Base-by-base conservation (phyloP, 176 grass and related monocot genomes). In the Avena eriantha region DNA sequence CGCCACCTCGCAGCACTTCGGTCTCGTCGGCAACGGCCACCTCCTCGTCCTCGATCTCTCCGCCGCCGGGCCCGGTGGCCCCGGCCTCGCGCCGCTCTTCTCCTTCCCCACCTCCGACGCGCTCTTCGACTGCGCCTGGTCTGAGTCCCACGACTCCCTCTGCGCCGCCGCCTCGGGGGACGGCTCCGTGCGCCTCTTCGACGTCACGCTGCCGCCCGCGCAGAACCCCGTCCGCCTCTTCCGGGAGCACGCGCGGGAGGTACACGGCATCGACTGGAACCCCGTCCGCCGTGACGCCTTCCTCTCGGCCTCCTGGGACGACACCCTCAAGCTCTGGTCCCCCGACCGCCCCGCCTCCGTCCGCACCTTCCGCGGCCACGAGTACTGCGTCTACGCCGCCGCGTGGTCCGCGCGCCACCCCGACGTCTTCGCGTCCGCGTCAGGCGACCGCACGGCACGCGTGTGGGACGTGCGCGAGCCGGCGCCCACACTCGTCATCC, bases 51-150 rank as follows among this genome's bases (percentile, higher is more conserved):
- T 98, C 77, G 93, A 98, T 88, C 21, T 76, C 23, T 29, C 72
- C 72, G 72, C 72, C 14, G 46, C 72, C 7, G 72, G 72, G 3
- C 72, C 72, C 73, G 72, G 7, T 46, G 72, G 46, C 7, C 72
- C 72, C 72, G 73, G 47, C 73, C 73, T 76, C 47, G 21, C 69
- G 14, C 87, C 90, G 26, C 41, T 98, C 59, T 90, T 89, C n/a
- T 84, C 86, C 83, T 98, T 93, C 89, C 93, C 94, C 22, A 98
- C 95, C 77, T 87, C 91, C 72, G 95, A 98, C 77, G 91, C 84
- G 79, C 86, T 98, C 73, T 98, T 93, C 87, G 93, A 98, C 77
- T 95, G 93, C 86, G 92, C 91, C 77, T 98, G 95, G 95, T 98
- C 95, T 45, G 95, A 98, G 54, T 93, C 93, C 18, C 93, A 93